These are phyloP conservation scores for Spathaspora sp. DNA, from an alignment of 1,139 yeast species.

Conservation along the genomic window DNA sequence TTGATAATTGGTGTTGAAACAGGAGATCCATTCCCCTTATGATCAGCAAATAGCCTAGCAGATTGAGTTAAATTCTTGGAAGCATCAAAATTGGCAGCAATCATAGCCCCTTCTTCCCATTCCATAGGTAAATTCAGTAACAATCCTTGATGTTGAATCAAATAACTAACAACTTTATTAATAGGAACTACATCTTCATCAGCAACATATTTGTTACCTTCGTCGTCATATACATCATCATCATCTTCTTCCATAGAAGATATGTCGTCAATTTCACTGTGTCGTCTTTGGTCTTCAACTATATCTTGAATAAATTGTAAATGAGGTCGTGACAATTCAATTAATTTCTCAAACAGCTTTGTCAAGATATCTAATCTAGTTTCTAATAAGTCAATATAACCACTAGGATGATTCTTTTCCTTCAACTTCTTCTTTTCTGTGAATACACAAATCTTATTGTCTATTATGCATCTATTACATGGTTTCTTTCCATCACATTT, in stretches of 20 bases:
- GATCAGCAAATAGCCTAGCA: conserved; percentile 34
- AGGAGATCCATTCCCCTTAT: conserved; percentile 11
- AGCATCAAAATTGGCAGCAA: conserved; percentile 35
- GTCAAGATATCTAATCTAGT: conserved; percentile 63
- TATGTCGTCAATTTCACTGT: background rate
- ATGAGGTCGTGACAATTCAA: conserved; percentile 36
- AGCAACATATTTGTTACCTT: conserved; percentile 2
- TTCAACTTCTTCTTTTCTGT: conserved; percentile 63
- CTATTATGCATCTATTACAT: conserved; percentile 65
- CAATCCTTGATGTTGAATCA: conserved; percentile 39
- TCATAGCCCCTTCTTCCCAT: conserved; percentile 46
- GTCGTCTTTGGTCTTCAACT: conserved; percentile 3
- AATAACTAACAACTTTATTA: conserved; percentile 46
- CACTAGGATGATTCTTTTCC: conserved; percentile 62
- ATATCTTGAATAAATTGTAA: conserved; percentile 24
- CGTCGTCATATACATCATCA: conserved; percentile 3
- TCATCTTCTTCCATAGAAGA: background rate
- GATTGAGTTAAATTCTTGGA: conserved; percentile 24
- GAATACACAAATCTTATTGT: conserved; percentile 74
- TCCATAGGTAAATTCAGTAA: conserved; percentile 40
- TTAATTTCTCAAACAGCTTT: conserved; percentile 48
- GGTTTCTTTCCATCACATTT: conserved; percentile 81
- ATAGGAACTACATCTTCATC: conserved; percentile 30
- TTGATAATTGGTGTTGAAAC: background rate
- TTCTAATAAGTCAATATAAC: conserved; percentile 71